Evolutionary conservation across 768 basidiomycete species (phyloP), one percentile per base, ranked within the genome.

Genomic region (Rhizopogon roseolus): DNA sequence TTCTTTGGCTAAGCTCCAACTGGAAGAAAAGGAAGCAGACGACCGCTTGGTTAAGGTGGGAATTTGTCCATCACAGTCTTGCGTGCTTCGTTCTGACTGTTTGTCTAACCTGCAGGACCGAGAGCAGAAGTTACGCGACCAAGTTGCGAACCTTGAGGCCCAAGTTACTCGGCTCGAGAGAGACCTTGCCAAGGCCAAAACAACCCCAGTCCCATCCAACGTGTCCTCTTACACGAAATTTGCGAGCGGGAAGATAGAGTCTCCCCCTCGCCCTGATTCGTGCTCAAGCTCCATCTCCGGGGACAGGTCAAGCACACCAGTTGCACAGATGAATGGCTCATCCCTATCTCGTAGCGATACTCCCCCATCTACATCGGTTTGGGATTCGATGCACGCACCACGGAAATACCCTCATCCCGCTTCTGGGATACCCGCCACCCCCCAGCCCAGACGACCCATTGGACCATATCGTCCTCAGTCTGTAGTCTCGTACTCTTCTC

Each of bases 1-100:
- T 59, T 81, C 85, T 8, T 68, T 88, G 54, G 73, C 76, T 37
- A 87, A 78, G 66, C 68, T 86, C 54, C 88, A 90, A 57, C 76
- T 92, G 5, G 88, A 91, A 60, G 90, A 91, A 61, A 77, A 77
- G 53, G 88, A 89, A 59, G 85, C 83, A 16, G 81, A 87, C 55
- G 81, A 82, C 61, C 84, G 88, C 28, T 65, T 88, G 56, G 66
- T 74, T 51, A 79, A 85, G 81, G 91, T 91, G 66, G 53, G 69
- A 55, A 50, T 0, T 37, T 43, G 5, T 42, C 50, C 16, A 40
- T 4, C 22, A 37, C 17, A 38, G 19, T 28, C 27, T 22, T 1
- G 17, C 49, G 7, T 50, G 37, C 37, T 29, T 54, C 16, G 34
- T 13, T 25, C 6, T 56, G 36, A 48, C 54, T 60, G 22, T 56